Evolutionary conservation across 2,329 filamentous ascomycete genomes (phyloP).

Genomic region (Bertia moriformis): DNA sequence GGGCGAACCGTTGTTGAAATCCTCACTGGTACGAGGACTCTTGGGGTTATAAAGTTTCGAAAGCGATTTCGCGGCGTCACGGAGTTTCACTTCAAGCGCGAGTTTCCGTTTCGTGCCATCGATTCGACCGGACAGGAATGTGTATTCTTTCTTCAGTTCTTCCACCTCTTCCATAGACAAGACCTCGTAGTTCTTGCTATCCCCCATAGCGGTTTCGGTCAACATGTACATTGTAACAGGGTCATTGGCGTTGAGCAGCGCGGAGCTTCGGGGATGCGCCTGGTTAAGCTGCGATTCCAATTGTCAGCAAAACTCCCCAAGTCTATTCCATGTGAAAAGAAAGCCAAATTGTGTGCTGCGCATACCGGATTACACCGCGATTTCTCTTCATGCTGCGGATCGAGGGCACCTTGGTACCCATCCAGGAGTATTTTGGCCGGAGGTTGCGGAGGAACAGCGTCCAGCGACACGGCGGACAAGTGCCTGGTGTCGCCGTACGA

Average conservation of each 20-base stretch:
- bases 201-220: conserved; percentile 80
- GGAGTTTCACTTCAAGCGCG: conserved; percentile 80
- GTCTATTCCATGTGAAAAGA: not conserved
- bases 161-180: conserved; percentile 87
- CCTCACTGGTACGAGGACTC: conserved; percentile 23
- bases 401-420: not conserved
- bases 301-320: conserved; percentile 3
- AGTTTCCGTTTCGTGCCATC: conserved; percentile 72
- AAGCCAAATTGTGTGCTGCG: conserved; percentile 2
- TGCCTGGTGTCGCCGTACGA: not conserved
- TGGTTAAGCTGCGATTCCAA: conserved; percentile 27
- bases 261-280: conserved; percentile 36
- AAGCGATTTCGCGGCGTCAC: conserved; percentile 81
- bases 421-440: not conserved
- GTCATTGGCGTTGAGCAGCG: conserved; percentile 48
- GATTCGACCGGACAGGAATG: conserved; percentile 59
- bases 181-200: conserved; percentile 74
- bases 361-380: conserved; percentile 43
- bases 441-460: not conserved
- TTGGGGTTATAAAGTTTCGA: conserved; percentile 63
- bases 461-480: not conserved
- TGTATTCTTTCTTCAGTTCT: conserved; percentile 73
- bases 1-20: conserved; percentile 31
- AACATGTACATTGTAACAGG: conserved; percentile 78
- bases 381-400: conserved; percentile 18